phyloP scores from a whole-genome alignment of 495 filamentous ascomycete genomes.

The Poronia punctata region DNA sequence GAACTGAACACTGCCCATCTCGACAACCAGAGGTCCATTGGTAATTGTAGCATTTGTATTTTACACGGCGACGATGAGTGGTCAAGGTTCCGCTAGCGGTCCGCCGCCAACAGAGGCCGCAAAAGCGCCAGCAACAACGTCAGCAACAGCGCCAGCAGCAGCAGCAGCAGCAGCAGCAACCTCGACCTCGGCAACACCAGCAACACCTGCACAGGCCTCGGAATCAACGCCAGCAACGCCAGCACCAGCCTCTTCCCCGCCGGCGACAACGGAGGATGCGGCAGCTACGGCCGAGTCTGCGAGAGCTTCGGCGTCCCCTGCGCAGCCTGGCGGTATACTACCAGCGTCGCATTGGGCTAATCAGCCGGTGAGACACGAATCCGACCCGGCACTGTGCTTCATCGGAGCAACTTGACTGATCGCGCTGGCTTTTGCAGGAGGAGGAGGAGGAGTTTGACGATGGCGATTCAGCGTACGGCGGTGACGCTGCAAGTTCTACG shows the following conservation, averaged over 20 bases:
- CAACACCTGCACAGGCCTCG: not conserved
- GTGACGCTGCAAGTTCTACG: constrained; percentile 29
- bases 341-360: constrained; percentile 26
- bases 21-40: not conserved
- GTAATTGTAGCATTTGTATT: not conserved
- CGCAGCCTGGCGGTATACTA: constrained; percentile 8
- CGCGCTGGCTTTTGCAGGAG: not conserved
- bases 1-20: not conserved
- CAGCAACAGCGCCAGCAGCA: not conserved
- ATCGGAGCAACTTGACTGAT: constrained; percentile 1
- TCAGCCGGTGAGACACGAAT: constrained; percentile 9
- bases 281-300: not conserved
- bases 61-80: constrained; percentile 1
- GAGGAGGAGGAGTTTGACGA: constrained; percentile 15
- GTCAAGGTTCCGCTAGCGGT: constrained; percentile 1
- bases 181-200: not conserved
- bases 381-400: not conserved
- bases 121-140: not conserved
- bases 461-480: constrained; percentile 23
- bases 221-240: not conserved
- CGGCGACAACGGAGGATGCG: not conserved
- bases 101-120: constrained; percentile 4
- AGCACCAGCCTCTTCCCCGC: not conserved
- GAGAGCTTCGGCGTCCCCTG: not conserved
- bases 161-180: not conserved